Conservation (phyloP, 1,284 basidiomycete species). For the Tausonia pullulans region DNA sequence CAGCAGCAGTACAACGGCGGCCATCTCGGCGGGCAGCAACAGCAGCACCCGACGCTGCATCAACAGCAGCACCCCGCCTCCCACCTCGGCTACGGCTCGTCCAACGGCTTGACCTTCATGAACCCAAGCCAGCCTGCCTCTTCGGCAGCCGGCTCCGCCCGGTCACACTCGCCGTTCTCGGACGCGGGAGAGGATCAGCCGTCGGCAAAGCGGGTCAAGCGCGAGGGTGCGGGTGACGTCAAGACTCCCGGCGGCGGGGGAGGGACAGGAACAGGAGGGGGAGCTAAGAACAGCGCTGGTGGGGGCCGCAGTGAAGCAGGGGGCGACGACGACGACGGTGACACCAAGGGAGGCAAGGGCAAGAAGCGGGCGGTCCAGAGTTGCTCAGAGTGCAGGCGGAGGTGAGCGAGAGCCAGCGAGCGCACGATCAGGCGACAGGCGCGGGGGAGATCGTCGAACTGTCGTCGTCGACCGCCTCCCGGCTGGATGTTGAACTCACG, state of each 20-base stretch:
- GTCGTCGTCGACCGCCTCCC: not conserved
- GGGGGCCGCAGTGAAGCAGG: not conserved
- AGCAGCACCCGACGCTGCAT: too few species aligned
- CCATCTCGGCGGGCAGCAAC: too few species aligned
- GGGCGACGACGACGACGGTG: not conserved
- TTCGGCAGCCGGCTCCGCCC: not conserved
- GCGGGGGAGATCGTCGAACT: not conserved
- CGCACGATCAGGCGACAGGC: not conserved
- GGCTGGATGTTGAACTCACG: too few species aligned
- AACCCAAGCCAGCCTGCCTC: not conserved
- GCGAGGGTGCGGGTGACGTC: not conserved
- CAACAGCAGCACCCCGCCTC: too few species aligned
- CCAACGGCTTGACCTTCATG: not conserved
- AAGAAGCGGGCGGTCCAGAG: constrained; percentile 30
- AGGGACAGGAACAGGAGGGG: not conserved
- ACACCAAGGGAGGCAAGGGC: not conserved
- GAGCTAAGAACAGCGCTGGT: not conserved
- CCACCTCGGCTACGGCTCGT: too few species aligned
- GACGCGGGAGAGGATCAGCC: not conserved
- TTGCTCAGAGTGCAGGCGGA: constrained; percentile 35
- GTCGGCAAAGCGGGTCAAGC: not conserved
- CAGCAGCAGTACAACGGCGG: too few species aligned
- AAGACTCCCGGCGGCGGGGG: not conserved
- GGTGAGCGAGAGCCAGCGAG: constrained; percentile 10
- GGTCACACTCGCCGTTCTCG: not conserved